phyloP scores from a whole-genome alignment of 106 monocot genomes.

The Platanthera zijinensis region DNA sequence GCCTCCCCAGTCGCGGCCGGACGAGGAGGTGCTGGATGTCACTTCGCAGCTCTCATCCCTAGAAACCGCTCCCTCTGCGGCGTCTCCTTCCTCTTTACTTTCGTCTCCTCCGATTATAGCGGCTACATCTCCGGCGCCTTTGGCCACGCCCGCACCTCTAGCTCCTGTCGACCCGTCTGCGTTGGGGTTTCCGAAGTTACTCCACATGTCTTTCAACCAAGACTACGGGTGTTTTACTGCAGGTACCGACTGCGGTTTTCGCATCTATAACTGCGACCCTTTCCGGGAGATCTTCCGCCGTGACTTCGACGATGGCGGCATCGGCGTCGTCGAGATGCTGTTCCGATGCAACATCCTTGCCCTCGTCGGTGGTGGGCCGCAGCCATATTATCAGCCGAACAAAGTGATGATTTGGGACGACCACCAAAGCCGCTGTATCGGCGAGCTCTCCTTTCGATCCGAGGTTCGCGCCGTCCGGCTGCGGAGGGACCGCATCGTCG shows the following conservation, averaged over 20 bases:
- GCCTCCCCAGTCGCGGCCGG: background rate
- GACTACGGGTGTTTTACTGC: conserved; percentile 92
- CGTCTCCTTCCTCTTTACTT: background rate
- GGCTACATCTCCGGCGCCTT: background rate
- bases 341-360: conserved; percentile 98
- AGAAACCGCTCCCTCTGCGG: background rate
- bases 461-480: conserved; percentile 84
- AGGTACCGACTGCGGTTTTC: conserved; percentile 75
- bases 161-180: background rate
- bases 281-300: conserved; percentile 97
- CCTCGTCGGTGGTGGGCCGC: conserved; percentile 79
- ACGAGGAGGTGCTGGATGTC: background rate
- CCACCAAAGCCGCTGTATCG: conserved; percentile 95
- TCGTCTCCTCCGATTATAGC: background rate
- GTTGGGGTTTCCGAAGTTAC: conserved; percentile 27
- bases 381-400: conserved; percentile 70
- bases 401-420: conserved; percentile 99
- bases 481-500: conserved; percentile 81
- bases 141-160: background rate
- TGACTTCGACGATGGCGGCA: conserved; percentile 67
- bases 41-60: background rate
- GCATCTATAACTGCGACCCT: conserved; percentile 97
- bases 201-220: conserved; percentile 94
- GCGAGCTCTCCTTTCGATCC: conserved; percentile 93
- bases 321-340: conserved; percentile 90